Evolutionary conservation across 306 rosid species (phyloP).

Genomic region (Castanospermum australe): DNA sequence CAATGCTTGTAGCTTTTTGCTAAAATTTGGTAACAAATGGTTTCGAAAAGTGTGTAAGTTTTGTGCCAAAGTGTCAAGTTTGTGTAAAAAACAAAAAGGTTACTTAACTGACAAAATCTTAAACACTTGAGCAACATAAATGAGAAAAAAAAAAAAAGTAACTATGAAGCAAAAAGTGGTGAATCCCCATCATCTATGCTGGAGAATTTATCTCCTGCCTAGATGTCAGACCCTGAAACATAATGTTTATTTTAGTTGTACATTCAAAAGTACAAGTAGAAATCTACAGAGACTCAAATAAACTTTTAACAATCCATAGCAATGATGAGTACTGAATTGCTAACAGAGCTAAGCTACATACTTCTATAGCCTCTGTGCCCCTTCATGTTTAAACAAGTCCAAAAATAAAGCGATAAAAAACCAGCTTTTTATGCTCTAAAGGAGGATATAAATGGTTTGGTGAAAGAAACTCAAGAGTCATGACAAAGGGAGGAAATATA

Average conservation of each 20-base stretch:
- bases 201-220: background rate
- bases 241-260: background rate
- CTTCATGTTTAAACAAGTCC: background rate
- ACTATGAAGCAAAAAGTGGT: background rate
- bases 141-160: background rate
- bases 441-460: background rate
- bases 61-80: no score
- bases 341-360: background rate
- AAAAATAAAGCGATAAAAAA: background rate
- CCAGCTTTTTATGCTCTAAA: background rate
- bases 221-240: conserved; percentile 7
- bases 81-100: no score
- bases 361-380: background rate
- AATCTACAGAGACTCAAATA: background rate
- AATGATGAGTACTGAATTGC: background rate
- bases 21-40: no score
- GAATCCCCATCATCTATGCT: background rate
- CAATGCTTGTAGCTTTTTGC: no score
- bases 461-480: background rate
- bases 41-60: no score
- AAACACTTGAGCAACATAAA: background rate
- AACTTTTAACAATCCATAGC: background rate
- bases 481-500: conserved; percentile 14
- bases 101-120: no score
- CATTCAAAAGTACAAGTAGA: background rate